Conservation (phyloP, 495 filamentous ascomycete genomes). For the Hypomontagnella monticulosa region DNA sequence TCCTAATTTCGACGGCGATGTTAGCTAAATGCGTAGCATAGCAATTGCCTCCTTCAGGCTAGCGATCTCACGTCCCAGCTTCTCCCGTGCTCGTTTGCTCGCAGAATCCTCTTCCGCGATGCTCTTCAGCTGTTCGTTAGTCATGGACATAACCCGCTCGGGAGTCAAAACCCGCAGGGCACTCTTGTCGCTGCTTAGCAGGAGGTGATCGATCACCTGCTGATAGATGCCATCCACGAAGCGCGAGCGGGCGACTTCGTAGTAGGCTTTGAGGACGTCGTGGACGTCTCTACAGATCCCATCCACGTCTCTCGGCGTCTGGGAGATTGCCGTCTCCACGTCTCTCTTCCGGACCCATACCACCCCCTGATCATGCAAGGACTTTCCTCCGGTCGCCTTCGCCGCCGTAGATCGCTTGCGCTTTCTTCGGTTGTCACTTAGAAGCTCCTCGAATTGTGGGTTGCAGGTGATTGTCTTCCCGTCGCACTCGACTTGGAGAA, state of each 20-base stretch:
- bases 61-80: constrained; percentile 28
- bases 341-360: constrained; percentile 1
- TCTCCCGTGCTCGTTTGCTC: constrained; percentile 35
- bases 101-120: constrained; percentile 50
- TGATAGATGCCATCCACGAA: constrained; percentile 64
- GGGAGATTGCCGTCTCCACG: constrained; percentile 23
- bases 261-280: constrained; percentile 66
- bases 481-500: constrained; percentile 58
- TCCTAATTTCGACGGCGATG: background rate
- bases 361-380: too few relatives aligned
- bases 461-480: constrained; percentile 59
- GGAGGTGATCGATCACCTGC: constrained; percentile 45
- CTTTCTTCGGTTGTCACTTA: background rate
- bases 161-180: constrained; percentile 46
- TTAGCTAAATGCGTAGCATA: constrained; percentile 21
- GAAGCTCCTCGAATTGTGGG: constrained; percentile 54
- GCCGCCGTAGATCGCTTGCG: background rate
- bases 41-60: constrained; percentile 39
- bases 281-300: constrained; percentile 61
- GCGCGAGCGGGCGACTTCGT: constrained; percentile 62
- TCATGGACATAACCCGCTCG: constrained; percentile 42
- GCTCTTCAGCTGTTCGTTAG: constrained; percentile 45
- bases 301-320: constrained; percentile 50
- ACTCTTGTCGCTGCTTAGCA: constrained; percentile 44
- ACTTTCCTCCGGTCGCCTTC: background rate